A percentile compares a stretch with the other conserved stretches of the same genome.
phyloP scores from a whole-genome alignment of 1,284 basidiomycete genomes.

The Amylostereum chailletii region DNA sequence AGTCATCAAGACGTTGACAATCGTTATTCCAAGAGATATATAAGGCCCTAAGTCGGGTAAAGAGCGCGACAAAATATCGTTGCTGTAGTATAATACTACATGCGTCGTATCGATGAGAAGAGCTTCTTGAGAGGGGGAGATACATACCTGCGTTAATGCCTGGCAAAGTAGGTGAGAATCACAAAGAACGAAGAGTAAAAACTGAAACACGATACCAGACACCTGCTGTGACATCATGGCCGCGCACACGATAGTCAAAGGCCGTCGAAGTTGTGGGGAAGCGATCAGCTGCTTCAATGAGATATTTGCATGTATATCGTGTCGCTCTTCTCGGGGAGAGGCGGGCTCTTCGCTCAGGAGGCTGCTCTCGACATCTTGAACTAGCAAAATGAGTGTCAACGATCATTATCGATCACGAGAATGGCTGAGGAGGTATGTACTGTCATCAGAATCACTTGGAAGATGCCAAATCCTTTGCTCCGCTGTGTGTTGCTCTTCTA shows the following conservation, averaged over 20 bases:
- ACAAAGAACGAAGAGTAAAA: not conserved
- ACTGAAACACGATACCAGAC: slow-evolving; percentile 40
- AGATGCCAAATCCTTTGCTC: slow-evolving; percentile 6
- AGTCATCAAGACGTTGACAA: slow-evolving; percentile 78
- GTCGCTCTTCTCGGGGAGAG: not conserved
- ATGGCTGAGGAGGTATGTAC: too few relatives aligned
- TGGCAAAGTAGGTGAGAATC: slow-evolving; percentile 6
- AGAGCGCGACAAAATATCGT: slow-evolving; percentile 72
- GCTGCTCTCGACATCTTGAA: not conserved
- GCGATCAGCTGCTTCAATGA: slow-evolving; percentile 46
- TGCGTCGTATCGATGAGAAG: not conserved
- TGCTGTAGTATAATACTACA: slow-evolving; percentile 81
- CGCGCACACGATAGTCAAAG: slow-evolving; percentile 63
- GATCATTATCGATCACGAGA: too few relatives aligned
- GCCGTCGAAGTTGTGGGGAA: slow-evolving; percentile 50
- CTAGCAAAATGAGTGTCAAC: not conserved
- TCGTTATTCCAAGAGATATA: slow-evolving; percentile 68
- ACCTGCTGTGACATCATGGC: slow-evolving; percentile 76
- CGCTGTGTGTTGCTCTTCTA: slow-evolving; percentile 5
- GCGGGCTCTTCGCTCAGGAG: not conserved
- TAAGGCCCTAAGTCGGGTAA: slow-evolving; percentile 73
- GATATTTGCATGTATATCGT: slow-evolving; percentile 25
- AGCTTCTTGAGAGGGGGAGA: not conserved
- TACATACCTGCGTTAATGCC: slow-evolving; percentile 48
- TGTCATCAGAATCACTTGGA: too few relatives aligned